Evolutionary conservation across 23 red algal genomes (phyloP).

Genomic region (Gracilaria domingensis): DNA sequence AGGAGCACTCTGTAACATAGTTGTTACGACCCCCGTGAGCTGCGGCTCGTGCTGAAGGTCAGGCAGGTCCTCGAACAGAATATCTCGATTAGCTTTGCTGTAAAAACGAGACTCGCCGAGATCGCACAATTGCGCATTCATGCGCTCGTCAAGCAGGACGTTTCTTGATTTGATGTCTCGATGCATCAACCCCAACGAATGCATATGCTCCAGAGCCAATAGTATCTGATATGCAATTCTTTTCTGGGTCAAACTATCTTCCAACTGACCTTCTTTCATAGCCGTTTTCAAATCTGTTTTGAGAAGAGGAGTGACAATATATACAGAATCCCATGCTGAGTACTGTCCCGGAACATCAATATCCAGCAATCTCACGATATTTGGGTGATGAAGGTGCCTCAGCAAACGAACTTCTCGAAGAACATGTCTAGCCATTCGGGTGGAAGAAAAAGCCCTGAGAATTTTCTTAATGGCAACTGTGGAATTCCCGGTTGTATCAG

Average conservation of each 20-base stretch:
- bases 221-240: slow-evolving; percentile 83
- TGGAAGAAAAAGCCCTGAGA: slow-evolving; percentile 74
- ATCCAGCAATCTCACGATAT: slow-evolving; percentile 86
- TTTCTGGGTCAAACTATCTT: slow-evolving; percentile 58
- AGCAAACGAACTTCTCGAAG: slow-evolving; percentile 92
- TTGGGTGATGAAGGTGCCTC: slow-evolving; percentile 81
- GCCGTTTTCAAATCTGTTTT: slow-evolving; percentile 80
- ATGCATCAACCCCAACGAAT: slow-evolving; percentile 85
- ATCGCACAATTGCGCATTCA: slow-evolving; percentile 81
- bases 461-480: slow-evolving; percentile 93
- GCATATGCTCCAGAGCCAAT: slow-evolving; percentile 85
- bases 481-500: slow-evolving; percentile 27
- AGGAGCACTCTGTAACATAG: slow-evolving; percentile 80
- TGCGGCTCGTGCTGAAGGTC: slow-evolving; percentile 16
- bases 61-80: slow-evolving; percentile 48
- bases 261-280: slow-evolving; percentile 37
- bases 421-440: slow-evolving; percentile 76
- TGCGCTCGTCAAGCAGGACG: slow-evolving; percentile 73
- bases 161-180: slow-evolving; percentile 95
- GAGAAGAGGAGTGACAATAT: slow-evolving; percentile 87
- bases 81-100: slow-evolving; percentile 57
- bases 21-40: slow-evolving; percentile 75
- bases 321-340: slow-evolving; percentile 82
- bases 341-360: slow-evolving; percentile 71
- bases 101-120: slow-evolving; percentile 82